Conservation (phyloP, 352 stramenopile genomes). For the Phytophthora quininea region DNA sequence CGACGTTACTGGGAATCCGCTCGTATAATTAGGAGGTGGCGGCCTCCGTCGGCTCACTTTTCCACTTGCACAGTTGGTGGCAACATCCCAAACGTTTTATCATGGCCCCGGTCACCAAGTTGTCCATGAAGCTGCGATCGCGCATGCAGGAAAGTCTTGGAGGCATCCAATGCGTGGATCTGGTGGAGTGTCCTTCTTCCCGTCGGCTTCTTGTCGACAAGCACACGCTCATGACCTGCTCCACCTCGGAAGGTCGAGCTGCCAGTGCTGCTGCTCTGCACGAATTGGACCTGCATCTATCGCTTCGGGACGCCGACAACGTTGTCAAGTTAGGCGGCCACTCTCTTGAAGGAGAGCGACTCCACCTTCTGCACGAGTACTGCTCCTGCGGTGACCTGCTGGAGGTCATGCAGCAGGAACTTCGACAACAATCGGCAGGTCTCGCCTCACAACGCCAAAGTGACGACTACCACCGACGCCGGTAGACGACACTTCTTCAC, state of each 20-base stretch:
- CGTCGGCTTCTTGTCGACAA: constrained; percentile 60
- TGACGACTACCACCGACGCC: constrained; percentile 48
- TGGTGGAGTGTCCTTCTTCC: constrained; percentile 45
- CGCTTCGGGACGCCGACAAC: constrained; percentile 38
- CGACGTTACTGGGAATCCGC: constrained; percentile 19
- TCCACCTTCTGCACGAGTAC: constrained; percentile 74
- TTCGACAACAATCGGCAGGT: constrained; percentile 47
- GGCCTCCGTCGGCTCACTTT: constrained; percentile 13
- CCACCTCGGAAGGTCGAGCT: constrained; percentile 19
- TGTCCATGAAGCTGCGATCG: constrained; percentile 27
- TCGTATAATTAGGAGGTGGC: constrained; percentile 4
- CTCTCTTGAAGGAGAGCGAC: constrained; percentile 51
- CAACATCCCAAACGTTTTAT: constrained; percentile 3
- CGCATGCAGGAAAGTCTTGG: constrained; percentile 43
- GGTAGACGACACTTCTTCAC: constrained; percentile 48
- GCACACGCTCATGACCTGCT: constrained; percentile 51
- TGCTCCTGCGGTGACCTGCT: constrained; percentile 71
- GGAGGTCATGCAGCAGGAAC: constrained; percentile 53
- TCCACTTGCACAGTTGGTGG: constrained; percentile 14
- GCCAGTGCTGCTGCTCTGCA: constrained; percentile 56
- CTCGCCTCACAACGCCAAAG: constrained; percentile 23
- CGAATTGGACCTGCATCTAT: constrained; percentile 73
- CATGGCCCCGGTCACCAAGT: constrained; percentile 10
- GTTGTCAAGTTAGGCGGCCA: constrained; percentile 61
- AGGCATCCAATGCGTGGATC: constrained; percentile 57